Evolutionary conservation across 345 rosid species (phyloP).

Genomic region (Gossypium arboreum): DNA sequence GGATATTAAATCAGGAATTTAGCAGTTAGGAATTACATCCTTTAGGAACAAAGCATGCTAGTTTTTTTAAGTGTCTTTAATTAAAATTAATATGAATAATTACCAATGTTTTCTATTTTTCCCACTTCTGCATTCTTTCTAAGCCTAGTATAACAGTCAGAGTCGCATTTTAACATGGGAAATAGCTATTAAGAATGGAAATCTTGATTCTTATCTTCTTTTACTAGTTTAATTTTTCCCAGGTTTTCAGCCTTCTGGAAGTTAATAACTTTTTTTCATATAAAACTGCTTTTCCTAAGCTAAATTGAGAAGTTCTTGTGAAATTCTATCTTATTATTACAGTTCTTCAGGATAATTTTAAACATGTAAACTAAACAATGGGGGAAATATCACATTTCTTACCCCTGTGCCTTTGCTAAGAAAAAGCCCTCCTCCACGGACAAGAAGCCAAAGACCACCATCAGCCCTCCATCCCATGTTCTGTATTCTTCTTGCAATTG

Average conservation of each 20-base stretch:
- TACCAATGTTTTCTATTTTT: not conserved
- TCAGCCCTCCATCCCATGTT: slow-evolving; percentile 99
- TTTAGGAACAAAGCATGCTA: not conserved
- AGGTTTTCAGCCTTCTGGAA: not conserved
- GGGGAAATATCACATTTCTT: slow-evolving; percentile 20
- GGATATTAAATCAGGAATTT: not conserved
- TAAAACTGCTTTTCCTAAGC: not conserved
- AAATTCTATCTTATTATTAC: not conserved
- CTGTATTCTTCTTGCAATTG: slow-evolving; percentile 91
- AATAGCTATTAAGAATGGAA: not conserved
- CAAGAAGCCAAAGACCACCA: slow-evolving; percentile 99
- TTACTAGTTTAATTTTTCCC: not conserved
- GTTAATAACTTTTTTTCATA: not conserved
- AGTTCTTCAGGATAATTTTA: slow-evolving; percentile 9
- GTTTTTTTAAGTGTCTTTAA: not conserved
- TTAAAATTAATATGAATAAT: not conserved
- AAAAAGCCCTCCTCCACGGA: slow-evolving; percentile 96
- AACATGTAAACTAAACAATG: not conserved
- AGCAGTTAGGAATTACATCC: not conserved
- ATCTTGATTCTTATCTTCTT: not conserved
- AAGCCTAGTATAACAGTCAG: not conserved
- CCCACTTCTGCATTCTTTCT: not conserved
- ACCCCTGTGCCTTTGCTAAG: slow-evolving; percentile 97
- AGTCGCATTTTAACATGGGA: not conserved
- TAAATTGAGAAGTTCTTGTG: not conserved